Base-by-base conservation (phyloP, 1,139 yeast genomes). In the Candida freyschussii region DNA sequence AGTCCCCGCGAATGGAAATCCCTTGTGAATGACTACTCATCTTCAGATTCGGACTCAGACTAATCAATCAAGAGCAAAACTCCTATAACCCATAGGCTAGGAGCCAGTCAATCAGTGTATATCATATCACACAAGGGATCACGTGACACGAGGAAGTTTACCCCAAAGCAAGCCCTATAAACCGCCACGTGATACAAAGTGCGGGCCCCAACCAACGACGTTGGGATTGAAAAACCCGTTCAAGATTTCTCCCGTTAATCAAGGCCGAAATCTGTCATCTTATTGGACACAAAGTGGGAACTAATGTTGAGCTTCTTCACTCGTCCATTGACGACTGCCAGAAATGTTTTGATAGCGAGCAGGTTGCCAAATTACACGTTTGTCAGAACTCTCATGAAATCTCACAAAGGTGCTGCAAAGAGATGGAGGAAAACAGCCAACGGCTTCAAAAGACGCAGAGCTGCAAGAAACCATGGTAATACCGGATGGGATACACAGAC, bases 401-500 rank as follows among this genome's bases (percentile, higher is more conserved):
- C 67, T 8, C 65, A 61, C 41, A 59, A 60, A 41, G 65, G 64
- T 32, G 82, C 94, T 8, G 87, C 89, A 30, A 84, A 82, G 56
- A 72, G 95, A 60, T 81, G 89, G 76, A 72, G 84, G 57, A 78
- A 76, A 48, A 77, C 81, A n/a, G 75, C 75, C 5, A 56, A 57
- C 27, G 73, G 75, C n/a, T 78, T 67, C 40, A 49, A 49, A 36
- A 44, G 53, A 43, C 41, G 38, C 38, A 80, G 77, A 49, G 84
- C 94, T 14, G 94, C 95, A 9, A 75, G 95, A 62, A 83, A 84
- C 50, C 97, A 87, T 58, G 96, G 97, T 30, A 87, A 86, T 52
- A 86, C 89, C 4, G 91, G 95, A 17, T 87, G 93, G 79, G 73
- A 89, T 30, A 62, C 75, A 28, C 69, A 77, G 36, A 67, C 78